These are phyloP conservation scores for Rhodamnia argentea DNA, from an alignment of 345 rosid genomes.

Conservation along the genomic window DNA sequence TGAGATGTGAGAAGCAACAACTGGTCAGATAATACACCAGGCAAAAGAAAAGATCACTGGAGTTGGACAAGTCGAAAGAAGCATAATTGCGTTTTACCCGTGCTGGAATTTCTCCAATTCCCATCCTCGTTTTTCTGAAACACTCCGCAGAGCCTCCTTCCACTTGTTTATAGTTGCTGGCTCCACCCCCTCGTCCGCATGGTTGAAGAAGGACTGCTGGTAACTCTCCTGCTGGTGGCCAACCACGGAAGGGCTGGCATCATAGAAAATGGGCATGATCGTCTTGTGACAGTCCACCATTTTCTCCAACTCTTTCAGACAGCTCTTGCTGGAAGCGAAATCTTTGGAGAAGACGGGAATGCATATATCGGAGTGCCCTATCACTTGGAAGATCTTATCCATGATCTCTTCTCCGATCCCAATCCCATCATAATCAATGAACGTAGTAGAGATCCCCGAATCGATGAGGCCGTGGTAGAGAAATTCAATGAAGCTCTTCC, in stretches of 20 bases:
- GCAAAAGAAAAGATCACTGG: no score
- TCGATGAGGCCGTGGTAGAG: no score
- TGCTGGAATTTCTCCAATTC: neutral
- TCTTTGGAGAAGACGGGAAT: neutral
- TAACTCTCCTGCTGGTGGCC: neutral
- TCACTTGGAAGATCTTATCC: neutral
- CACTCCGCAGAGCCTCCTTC: neutral
- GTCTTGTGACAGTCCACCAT: neutral
- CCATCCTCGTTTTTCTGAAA: neutral
- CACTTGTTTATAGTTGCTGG: neutral
- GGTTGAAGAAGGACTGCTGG: neutral
- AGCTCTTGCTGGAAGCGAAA: neutral
- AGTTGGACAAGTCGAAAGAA: neutral
- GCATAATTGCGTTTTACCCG: neutral
- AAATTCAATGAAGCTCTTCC: no score
- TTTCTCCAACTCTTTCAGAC: neutral
- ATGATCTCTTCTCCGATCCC: neutral
- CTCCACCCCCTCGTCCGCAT: rapidly evolving
- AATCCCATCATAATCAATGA: neutral
- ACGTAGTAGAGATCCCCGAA: neutral
- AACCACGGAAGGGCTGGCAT: neutral
- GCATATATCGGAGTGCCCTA: neutral
- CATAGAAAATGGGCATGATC: neutral
- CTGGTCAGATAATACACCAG: neutral
- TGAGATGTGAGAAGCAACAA: neutral